Conservation (phyloP, 495 filamentous ascomycete genomes). For the Sordaria brevicollis region DNA sequence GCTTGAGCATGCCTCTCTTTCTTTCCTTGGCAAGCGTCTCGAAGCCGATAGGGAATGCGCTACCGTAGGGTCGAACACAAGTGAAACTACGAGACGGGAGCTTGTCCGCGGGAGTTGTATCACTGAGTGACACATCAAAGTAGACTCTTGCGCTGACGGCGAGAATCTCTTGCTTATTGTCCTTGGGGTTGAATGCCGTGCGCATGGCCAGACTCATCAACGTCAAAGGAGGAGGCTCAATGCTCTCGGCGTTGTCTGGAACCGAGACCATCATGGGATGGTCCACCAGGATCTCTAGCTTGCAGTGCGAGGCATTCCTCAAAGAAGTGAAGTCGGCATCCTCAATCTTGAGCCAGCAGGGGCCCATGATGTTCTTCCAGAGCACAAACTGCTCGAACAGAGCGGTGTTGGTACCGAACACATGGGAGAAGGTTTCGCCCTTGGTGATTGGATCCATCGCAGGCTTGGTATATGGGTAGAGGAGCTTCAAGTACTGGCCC, state of each 20-base stretch:
- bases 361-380: slow-evolving; percentile 97
- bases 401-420: slow-evolving; percentile 88
- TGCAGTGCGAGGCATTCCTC: slow-evolving; percentile 95
- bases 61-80: slow-evolving; percentile 69
- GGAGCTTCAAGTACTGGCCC: slow-evolving; percentile 79
- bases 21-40: slow-evolving; percentile 52
- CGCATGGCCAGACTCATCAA: slow-evolving; percentile 89
- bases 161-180: slow-evolving; percentile 94
- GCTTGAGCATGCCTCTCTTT: slow-evolving; percentile 62
- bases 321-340: slow-evolving; percentile 71
- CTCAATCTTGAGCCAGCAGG: slow-evolving; percentile 89
- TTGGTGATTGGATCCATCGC: slow-evolving; percentile 49
- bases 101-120: slow-evolving; percentile 79
- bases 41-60: slow-evolving; percentile 74
- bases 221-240: slow-evolving; percentile 77
- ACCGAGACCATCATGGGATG: slow-evolving; percentile 64
- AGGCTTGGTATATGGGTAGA: slow-evolving; percentile 78
- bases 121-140: slow-evolving; percentile 74
- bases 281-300: slow-evolving; percentile 73
- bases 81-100: slow-evolving; percentile 87
- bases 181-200: slow-evolving; percentile 79
- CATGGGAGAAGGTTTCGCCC: slow-evolving; percentile 88
- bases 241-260: slow-evolving; percentile 62
- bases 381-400: slow-evolving; percentile 97
- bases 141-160: slow-evolving; percentile 85